Percentiles rank a stretch among this genome's conserved stretches.
Conservation (phyloP, 208 protist genomes). For the Leishmania braziliensis region DNA sequence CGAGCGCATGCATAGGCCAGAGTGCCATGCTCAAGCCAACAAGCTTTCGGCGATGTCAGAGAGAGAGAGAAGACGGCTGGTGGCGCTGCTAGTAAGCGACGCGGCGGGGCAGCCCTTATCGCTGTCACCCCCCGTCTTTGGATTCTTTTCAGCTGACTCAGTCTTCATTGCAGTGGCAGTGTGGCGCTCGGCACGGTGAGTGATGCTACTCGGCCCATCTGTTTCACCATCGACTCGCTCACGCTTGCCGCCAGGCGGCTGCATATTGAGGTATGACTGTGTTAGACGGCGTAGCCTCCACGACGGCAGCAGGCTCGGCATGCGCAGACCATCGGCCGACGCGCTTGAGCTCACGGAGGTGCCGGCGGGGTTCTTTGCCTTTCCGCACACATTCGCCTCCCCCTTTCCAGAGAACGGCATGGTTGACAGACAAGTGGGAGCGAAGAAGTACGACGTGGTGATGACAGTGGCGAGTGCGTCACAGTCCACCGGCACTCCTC, state of each 20-base stretch:
- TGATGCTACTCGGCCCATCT: neutral
- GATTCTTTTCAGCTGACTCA: neutral
- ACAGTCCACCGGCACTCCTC: neutral
- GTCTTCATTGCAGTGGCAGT: neutral
- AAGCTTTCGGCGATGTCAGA: slow-evolving; percentile 14
- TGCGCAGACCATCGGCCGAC: neutral
- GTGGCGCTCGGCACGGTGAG: neutral
- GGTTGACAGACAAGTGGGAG: neutral
- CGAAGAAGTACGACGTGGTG: neutral
- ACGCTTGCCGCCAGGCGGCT: neutral
- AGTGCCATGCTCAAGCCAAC: neutral
- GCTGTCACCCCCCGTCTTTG: neutral
- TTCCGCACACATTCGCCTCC: neutral
- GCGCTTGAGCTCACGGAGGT: neutral
- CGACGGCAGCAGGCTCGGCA: neutral
- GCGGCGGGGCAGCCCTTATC: neutral
- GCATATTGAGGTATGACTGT: slow-evolving; percentile 5
- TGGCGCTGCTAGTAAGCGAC: neutral
- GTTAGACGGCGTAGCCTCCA: slow-evolving; percentile 3
- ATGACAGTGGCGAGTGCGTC: neutral
- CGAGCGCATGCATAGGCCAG: no score
- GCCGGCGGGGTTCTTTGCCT: neutral
- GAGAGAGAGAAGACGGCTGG: slow-evolving; percentile 5
- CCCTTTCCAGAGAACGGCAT: neutral
- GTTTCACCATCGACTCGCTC: neutral